These are phyloP conservation scores for Dillenia turbinata DNA, from an alignment of 164 flowering plant species.

Conservation along the genomic window DNA sequence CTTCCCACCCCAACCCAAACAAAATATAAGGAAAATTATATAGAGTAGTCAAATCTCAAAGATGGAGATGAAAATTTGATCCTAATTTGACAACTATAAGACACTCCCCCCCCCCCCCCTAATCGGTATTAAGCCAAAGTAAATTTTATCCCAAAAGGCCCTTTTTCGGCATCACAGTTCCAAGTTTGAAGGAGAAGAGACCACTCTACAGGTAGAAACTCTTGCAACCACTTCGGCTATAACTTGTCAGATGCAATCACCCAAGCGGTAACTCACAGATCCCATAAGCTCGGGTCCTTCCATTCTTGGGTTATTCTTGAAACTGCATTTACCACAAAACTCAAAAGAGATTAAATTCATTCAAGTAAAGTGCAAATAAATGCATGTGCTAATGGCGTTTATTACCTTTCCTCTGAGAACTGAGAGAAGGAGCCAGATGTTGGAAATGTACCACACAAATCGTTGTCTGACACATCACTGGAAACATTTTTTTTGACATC, in stretches of 20 bases:
- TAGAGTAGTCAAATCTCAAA: too few relatives aligned
- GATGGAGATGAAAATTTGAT: too few relatives aligned
- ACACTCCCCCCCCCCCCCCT: too few relatives aligned
- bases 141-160: too few relatives aligned
- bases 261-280: slow-evolving; percentile 62
- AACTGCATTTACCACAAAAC: slow-evolving; percentile 38
- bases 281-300: slow-evolving; percentile 90
- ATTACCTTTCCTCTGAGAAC: slow-evolving; percentile 63
- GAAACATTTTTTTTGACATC: slow-evolving; percentile 1
- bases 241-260: slow-evolving; percentile 34
- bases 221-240: too few relatives aligned
- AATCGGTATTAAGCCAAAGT: too few relatives aligned
- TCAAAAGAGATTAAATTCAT: neutral
- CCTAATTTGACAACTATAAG: too few relatives aligned
- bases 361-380: neutral
- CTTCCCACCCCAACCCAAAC: too few relatives aligned
- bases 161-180: too few relatives aligned
- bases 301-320: slow-evolving; percentile 60
- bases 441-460: slow-evolving; percentile 73
- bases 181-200: too few relatives aligned
- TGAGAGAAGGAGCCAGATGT: slow-evolving; percentile 59
- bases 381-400: neutral
- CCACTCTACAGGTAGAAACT: too few relatives aligned
- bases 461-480: slow-evolving; percentile 73
- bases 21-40: too few relatives aligned